Conservation (phyloP, 2,329 filamentous ascomycete genomes). For the Blastomyces silverae region DNA sequence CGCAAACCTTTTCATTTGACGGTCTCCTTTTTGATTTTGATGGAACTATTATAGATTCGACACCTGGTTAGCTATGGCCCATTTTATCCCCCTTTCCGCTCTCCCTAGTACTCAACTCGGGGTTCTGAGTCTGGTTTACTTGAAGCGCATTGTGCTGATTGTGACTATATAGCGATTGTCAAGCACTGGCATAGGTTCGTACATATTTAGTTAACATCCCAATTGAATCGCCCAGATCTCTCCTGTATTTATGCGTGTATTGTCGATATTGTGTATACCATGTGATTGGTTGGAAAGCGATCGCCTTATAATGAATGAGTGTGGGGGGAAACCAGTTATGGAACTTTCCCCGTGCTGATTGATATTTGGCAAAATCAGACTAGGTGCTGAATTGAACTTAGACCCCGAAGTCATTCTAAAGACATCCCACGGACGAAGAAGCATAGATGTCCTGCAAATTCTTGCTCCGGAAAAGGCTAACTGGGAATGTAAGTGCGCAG, state of each 20-base stretch:
- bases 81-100: neutral
- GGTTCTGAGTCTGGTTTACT: neutral
- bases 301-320: neutral
- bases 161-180: slow-evolving; percentile 48
- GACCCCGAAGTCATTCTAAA: slow-evolving; percentile 77
- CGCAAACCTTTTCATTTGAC: slow-evolving; percentile 37
- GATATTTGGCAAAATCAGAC: slow-evolving; percentile 25
- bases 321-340: too few species aligned
- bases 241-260: slow-evolving; percentile 1
- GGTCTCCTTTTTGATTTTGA: slow-evolving; percentile 45
- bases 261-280: slow-evolving; percentile 6
- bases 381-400: slow-evolving; percentile 72
- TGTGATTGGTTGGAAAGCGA: neutral
- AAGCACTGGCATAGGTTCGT: slow-evolving; percentile 57
- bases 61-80: slow-evolving; percentile 33
- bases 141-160: neutral
- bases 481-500: slow-evolving; percentile 69
- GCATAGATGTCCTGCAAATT: slow-evolving; percentile 75
- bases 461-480: slow-evolving; percentile 80
- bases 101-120: neutral
- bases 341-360: slow-evolving; percentile 5
- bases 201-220: neutral
- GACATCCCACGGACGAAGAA: slow-evolving; percentile 83
- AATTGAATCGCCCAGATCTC: neutral
- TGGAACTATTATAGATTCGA: slow-evolving; percentile 45